A percentile compares a stretch with the other conserved stretches of the same genome.
These are phyloP conservation scores for Candida sanyaensis DNA, from an alignment of 1,139 yeast genomes.

Conservation along the genomic window DNA sequence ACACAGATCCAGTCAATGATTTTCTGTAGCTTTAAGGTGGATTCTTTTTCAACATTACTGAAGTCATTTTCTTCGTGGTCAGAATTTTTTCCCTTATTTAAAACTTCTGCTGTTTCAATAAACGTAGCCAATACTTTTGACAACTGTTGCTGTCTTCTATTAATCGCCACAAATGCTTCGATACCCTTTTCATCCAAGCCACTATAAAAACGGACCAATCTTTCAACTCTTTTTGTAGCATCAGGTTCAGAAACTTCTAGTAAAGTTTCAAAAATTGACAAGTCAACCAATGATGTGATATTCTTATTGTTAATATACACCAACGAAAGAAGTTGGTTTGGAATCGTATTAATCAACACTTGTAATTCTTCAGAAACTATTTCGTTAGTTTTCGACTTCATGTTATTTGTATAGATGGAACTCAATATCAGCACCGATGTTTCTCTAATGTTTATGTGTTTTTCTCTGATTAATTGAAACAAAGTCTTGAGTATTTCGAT, in stretches of 20 bases:
- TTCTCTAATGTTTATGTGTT: constrained; percentile 63
- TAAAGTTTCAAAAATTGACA: constrained; percentile 57
- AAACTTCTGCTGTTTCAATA: constrained; percentile 34
- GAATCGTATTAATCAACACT: constrained; percentile 49
- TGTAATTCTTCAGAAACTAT: constrained; percentile 33
- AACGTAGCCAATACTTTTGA: constrained; percentile 42
- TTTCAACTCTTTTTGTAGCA: constrained; percentile 45
- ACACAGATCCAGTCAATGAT: constrained; percentile 66
- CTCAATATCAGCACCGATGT: constrained; percentile 60
- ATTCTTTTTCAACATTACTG: constrained; percentile 20
- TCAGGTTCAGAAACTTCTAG: constrained; percentile 56
- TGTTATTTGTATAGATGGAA: constrained; percentile 47
- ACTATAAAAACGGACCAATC: constrained; percentile 52
- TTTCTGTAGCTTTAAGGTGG: constrained; percentile 46
- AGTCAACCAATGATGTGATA: constrained; percentile 71
- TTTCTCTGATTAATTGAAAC: constrained; percentile 69
- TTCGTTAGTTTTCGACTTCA: constrained; percentile 15
- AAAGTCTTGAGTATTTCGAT: constrained; percentile 54
- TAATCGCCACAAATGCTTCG: constrained; percentile 67
- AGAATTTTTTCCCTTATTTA: constrained; percentile 30
- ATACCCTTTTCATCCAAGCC: constrained; percentile 59
- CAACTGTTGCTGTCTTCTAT: constrained; percentile 65
- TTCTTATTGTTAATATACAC: constrained; percentile 73
- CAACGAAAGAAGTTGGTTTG: constrained; percentile 65
- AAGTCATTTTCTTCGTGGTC: constrained; percentile 38